phyloP scores from a whole-genome alignment of 257 asterid species.

The Eucommia ulmoides region DNA sequence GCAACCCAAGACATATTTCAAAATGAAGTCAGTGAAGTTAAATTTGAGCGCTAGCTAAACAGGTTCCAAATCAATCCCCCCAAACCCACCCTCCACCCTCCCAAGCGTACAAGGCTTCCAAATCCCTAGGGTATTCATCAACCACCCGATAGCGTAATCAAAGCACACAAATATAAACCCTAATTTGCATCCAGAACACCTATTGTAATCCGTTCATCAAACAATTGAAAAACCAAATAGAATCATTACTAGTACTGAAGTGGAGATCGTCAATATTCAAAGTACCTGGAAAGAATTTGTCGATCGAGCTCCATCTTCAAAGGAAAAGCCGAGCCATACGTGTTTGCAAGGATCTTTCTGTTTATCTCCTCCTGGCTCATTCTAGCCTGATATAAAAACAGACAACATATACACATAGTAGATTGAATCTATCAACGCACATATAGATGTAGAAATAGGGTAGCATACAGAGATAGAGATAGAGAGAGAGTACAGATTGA shows the following conservation, averaged over 20 bases:
- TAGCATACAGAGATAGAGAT: too few species aligned
- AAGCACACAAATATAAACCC: neutral
- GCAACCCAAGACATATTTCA: too few species aligned
- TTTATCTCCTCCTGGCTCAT: slow-evolving; percentile 33
- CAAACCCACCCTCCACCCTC: too few species aligned
- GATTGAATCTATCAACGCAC: too few species aligned
- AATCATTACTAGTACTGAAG: too few species aligned
- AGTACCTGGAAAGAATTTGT: slow-evolving; percentile 49
- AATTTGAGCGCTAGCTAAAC: too few species aligned
- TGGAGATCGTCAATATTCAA: too few species aligned
- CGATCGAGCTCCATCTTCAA: slow-evolving; percentile 71
- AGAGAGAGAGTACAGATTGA: slow-evolving; percentile 37
- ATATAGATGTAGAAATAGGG: too few species aligned
- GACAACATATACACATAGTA: too few species aligned
- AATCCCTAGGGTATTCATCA: neutral
- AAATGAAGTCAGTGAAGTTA: too few species aligned
- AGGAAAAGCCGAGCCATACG: slow-evolving; percentile 64
- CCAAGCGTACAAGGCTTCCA: too few species aligned
- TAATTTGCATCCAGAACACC: slow-evolving; percentile 12
- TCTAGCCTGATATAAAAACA: slow-evolving; percentile 47
- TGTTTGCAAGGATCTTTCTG: slow-evolving; percentile 29
- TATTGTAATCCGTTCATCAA: slow-evolving; percentile 6
- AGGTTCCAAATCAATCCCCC: too few species aligned
- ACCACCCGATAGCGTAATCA: neutral
- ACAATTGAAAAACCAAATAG: slow-evolving; percentile 2